Evolutionary conservation across 305 asterid species (phyloP).

Genomic region (Lippia alba): DNA sequence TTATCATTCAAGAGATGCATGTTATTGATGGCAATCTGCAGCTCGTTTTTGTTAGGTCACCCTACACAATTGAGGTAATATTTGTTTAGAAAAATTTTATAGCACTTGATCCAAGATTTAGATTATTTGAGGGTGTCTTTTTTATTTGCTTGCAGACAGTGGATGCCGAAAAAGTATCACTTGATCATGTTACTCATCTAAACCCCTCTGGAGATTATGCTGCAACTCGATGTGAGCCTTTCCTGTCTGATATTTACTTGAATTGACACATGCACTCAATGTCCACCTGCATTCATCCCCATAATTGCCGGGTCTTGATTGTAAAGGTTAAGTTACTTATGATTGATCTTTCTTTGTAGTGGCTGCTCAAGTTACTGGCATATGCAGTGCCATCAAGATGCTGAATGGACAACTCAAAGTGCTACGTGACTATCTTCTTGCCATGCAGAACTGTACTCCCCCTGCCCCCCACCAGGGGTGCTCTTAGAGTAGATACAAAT

Average conservation of each 20-base stretch:
- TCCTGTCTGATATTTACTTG: not conserved
- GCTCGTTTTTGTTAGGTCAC: constrained; percentile 85
- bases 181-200: constrained; percentile 82
- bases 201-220: constrained; percentile 86
- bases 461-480: not conserved
- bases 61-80: constrained; percentile 91
- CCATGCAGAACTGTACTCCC: constrained; percentile 83
- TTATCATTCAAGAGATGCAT: constrained; percentile 72
- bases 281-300: not conserved
- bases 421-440: constrained; percentile 82
- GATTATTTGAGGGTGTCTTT: constrained; percentile 21
- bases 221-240: constrained; percentile 71
- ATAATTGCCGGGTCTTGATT: not conserved
- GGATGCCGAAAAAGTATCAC: constrained; percentile 87
- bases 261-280: constrained; percentile 18
- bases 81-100: constrained; percentile 23
- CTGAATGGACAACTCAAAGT: constrained; percentile 84
- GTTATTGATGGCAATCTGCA: constrained; percentile 94
- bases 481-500: not conserved
- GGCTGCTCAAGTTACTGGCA: constrained; percentile 98
- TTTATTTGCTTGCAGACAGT: constrained; percentile 63
- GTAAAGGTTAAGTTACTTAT: not conserved
- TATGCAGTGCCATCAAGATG: constrained; percentile 96
- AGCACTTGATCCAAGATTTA: constrained; percentile 18
- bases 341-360: constrained; percentile 47